These are phyloP conservation scores for Xylaria cubensis DNA, from an alignment of 495 filamentous ascomycete genomes.

Conservation along the genomic window DNA sequence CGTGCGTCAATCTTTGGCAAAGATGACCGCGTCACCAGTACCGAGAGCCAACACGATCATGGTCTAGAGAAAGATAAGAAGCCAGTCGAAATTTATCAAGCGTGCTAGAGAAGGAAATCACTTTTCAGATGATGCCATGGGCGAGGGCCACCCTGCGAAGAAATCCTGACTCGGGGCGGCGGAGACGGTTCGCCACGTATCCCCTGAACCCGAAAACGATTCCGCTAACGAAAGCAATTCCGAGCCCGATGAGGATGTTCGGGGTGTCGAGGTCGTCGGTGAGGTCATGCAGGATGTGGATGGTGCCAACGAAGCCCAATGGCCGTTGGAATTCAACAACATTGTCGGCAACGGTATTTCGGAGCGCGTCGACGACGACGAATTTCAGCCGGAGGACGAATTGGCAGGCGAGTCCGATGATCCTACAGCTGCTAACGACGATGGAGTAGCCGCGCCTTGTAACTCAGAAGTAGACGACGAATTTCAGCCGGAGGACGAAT, in stretches of 20 bases:
- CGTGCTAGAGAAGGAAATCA: background rate
- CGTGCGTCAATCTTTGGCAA: too few species aligned
- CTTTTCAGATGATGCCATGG: background rate
- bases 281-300: background rate
- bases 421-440: background rate
- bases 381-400: background rate
- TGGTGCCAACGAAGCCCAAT: background rate
- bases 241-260: background rate
- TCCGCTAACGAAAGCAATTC: background rate
- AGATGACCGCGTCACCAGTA: too few species aligned
- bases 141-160: background rate
- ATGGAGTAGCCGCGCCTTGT: background rate
- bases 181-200: too few species aligned
- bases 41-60: too few species aligned
- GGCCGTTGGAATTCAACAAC: background rate
- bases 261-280: background rate
- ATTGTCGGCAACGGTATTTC: background rate
- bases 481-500: background rate
- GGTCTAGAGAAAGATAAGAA: too few species aligned
- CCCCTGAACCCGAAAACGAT: background rate
- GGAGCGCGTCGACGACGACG: background rate
- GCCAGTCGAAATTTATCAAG: conserved; percentile 2
- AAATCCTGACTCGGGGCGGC: background rate
- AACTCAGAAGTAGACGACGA: background rate
- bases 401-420: background rate